phyloP scores from a whole-genome alignment of 2,329 filamentous ascomycete species.

The Fusarium bactridioides region DNA sequence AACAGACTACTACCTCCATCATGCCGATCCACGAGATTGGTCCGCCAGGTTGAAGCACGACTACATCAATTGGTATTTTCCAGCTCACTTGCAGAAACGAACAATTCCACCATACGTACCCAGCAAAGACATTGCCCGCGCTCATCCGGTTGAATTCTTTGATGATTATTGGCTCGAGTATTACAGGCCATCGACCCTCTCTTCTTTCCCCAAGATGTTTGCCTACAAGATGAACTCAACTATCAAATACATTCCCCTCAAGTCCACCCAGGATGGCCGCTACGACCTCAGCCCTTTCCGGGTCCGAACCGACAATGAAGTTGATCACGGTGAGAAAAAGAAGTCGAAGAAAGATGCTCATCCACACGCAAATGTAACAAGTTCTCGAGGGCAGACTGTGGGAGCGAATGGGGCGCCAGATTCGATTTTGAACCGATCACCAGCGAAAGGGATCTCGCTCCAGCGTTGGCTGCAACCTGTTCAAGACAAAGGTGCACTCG shows the following conservation, averaged over 20 bases:
- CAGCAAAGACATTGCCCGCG: slow-evolving; percentile 47
- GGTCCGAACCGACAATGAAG: slow-evolving; percentile 71
- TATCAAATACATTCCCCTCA: slow-evolving; percentile 81
- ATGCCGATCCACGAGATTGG: slow-evolving; percentile 81
- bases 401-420: slow-evolving; percentile 53
- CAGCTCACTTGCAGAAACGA: slow-evolving; percentile 71
- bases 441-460: slow-evolving; percentile 60
- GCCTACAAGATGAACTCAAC: slow-evolving; percentile 92
- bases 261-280: slow-evolving; percentile 73
- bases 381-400: slow-evolving; percentile 33
- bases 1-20: slow-evolving; percentile 96
- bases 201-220: slow-evolving; percentile 91
- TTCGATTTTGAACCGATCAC: slow-evolving; percentile 48
- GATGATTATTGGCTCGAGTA: slow-evolving; percentile 99
- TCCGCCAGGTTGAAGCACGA: slow-evolving; percentile 67
- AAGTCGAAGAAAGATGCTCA: slow-evolving; percentile 72
- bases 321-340: slow-evolving; percentile 68
- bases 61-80: slow-evolving; percentile 92
- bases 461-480: slow-evolving; percentile 69
- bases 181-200: slow-evolving; percentile 87
- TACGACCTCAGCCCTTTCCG: slow-evolving; percentile 91
- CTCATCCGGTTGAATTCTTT: slow-evolving; percentile 66
- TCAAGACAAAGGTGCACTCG: slow-evolving; percentile 46
- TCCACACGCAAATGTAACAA: slow-evolving; percentile 67
- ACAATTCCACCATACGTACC: slow-evolving; percentile 58